phyloP scores from a whole-genome alignment of 768 basidiomycete species.

The Paxillus rubicundulus region DNA sequence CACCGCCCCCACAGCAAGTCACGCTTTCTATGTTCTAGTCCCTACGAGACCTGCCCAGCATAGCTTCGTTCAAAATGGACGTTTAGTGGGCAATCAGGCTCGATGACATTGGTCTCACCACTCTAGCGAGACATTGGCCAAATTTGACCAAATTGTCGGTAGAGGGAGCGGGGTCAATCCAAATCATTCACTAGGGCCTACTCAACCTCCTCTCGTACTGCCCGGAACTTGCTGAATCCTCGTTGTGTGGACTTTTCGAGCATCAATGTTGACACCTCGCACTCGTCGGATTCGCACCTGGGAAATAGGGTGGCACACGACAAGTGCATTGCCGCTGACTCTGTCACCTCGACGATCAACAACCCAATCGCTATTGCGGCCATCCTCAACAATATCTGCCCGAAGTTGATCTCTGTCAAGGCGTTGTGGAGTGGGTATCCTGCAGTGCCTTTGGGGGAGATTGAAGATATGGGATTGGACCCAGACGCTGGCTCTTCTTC shows the following conservation, averaged over 20 bases:
- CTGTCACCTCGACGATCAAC: constrained; percentile 22
- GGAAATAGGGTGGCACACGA: constrained; percentile 12
- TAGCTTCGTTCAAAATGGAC: constrained; percentile 15
- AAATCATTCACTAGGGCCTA: constrained; percentile 23
- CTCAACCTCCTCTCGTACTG: constrained; percentile 19
- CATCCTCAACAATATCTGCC: constrained; percentile 28
- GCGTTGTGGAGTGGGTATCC: constrained; percentile 11
- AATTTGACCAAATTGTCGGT: constrained; percentile 11
- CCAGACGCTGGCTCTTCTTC: too few relatives aligned
- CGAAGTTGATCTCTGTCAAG: constrained; percentile 9
- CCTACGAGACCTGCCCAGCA: constrained; percentile 14
- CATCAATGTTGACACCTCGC: constrained; percentile 7
- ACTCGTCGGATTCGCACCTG: background rate
- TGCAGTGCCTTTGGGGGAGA: constrained; percentile 1
- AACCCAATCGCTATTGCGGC: constrained; percentile 19
- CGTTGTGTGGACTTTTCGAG: constrained; percentile 19
- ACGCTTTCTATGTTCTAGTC: constrained; percentile 17
- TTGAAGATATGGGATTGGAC: constrained; percentile 9
- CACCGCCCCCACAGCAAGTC: constrained; percentile 1
- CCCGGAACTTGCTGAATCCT: constrained; percentile 3
- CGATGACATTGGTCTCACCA: constrained; percentile 19
- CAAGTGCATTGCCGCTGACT: constrained; percentile 11
- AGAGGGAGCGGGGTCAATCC: constrained; percentile 16
- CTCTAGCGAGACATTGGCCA: constrained; percentile 22
- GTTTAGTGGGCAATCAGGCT: constrained; percentile 18